A percentile compares a stretch with the other conserved stretches of the same genome.
phyloP scores from a whole-genome alignment of 2,329 filamentous ascomycete species.

The Stachybotrys chlorohalonatus region DNA sequence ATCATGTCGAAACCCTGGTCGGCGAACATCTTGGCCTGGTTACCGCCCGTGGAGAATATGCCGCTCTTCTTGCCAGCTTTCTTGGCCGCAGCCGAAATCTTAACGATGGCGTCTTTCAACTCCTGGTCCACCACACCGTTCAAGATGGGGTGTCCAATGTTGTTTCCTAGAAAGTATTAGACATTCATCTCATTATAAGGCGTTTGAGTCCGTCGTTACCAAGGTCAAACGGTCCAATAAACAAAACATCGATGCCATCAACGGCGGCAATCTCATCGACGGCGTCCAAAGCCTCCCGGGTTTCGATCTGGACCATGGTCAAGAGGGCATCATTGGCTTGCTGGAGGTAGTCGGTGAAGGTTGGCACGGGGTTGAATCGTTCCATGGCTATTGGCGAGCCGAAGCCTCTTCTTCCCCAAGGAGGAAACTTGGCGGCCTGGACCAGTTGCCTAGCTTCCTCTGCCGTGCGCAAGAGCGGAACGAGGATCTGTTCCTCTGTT shows the following conservation, averaged over 20 bases:
- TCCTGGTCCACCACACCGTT: conserved; percentile 49
- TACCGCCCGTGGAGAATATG: conserved; percentile 47
- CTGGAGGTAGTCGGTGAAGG: conserved; percentile 38
- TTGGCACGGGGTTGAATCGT: conserved; percentile 32
- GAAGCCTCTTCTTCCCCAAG: conserved; percentile 37
- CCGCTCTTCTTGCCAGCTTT: conserved; percentile 58
- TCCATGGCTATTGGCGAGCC: conserved; percentile 37
- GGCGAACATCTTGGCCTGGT: conserved; percentile 44
- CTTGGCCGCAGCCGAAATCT: conserved; percentile 46
- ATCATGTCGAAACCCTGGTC: conserved; percentile 55
- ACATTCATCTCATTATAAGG: background rate
- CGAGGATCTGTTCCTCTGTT: conserved; percentile 27
- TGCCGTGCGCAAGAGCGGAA: conserved; percentile 33
- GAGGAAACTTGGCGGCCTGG: conserved; percentile 40
- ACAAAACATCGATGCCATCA: conserved; percentile 52
- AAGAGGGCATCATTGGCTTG: conserved; percentile 43
- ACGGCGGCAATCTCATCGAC: conserved; percentile 55
- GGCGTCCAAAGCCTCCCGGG: conserved; percentile 48
- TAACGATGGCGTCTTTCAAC: conserved; percentile 49
- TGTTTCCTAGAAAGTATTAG: conserved; percentile 34
- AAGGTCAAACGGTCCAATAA: conserved; percentile 58
- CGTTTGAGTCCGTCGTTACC: conserved; percentile 20
- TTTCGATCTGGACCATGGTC: conserved; percentile 62
- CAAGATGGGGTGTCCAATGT: conserved; percentile 52
- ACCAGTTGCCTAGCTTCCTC: conserved; percentile 37